Conservation (phyloP, 176 grass and related monocot genomes). For the Zizania latifolia region DNA sequence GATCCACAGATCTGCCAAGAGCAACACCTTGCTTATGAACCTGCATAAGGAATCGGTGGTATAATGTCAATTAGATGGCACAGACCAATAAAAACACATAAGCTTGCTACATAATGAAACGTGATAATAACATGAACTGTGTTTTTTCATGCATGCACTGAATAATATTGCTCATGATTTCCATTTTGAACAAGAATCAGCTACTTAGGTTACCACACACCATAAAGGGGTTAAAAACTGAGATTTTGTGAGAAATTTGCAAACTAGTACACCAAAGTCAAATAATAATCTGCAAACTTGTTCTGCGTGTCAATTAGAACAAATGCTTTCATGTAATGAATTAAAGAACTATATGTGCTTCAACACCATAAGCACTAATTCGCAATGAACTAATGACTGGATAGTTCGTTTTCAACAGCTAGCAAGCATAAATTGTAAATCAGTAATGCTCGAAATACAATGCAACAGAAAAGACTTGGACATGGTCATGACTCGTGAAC, state of each 20-base stretch:
- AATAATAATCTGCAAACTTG: too few relatives aligned
- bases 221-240: background rate
- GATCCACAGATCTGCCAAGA: constrained; percentile 85
- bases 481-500: background rate
- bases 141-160: background rate
- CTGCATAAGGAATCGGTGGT: constrained; percentile 39
- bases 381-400: background rate
- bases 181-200: background rate
- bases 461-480: background rate
- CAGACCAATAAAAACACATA: background rate
- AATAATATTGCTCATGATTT: background rate
- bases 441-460: background rate
- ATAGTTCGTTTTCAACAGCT: background rate
- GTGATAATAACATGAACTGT: background rate
- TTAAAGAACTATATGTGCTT: too few relatives aligned
- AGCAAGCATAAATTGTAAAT: background rate
- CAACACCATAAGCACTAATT: background rate
- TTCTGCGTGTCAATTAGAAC: too few relatives aligned
- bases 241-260: background rate
- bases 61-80: background rate
- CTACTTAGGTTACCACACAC: too few relatives aligned
- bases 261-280: background rate
- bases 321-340: too few relatives aligned
- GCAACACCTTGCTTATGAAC: constrained; percentile 90
- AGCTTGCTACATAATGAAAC: background rate